Base-by-base conservation (phyloP, 768 basidiomycete genomes). In the Leccinum variicolor region DNA sequence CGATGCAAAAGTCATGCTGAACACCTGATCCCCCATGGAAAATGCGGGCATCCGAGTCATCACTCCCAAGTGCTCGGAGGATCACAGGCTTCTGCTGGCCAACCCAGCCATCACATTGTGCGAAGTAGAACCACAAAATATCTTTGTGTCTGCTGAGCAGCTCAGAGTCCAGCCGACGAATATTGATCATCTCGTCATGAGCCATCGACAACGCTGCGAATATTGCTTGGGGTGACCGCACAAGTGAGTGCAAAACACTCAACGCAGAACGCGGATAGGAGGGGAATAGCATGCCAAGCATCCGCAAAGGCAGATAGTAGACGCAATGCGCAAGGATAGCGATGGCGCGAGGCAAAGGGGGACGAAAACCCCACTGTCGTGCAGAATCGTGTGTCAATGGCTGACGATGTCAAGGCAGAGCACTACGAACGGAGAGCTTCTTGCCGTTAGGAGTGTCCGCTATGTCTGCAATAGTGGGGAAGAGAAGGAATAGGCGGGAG, bases 1-100 rank as follows among this genome's bases (percentile, higher is more conserved):
- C 82, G 51, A 92, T 83, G 66, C 85, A 89, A 67, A 90, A 91
- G 15, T 85, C 83, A 67, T 91, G 90, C 3, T 85, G 86, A 36
- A 89, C 77, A 31, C 76, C 77, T 6, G 73, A 65, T 6, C 69
- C 70, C 4, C 76, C 83, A 62, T 80, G 76, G 25, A 79, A 77
- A 29, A 84, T 76, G 31, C 61, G 65, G 45, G 67, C 67, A 23
- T 58, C n/a, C n/a, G n/a, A n/a, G n/a, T n/a, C 68, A 46, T 76
- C 70, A 4, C 73, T 70, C 21, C 75, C 70, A 54, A 86, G 71
- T 4, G 66, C 69, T 3, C 61, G 65, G 34, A 86, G 60, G 15
- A 89, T 71, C 6, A 62, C 57, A 17, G 76, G 70, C 57, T 77
- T 80, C 53, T 87, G 77, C 50, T 77, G 71, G 8, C 85, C 86